phyloP scores from a whole-genome alignment of 2,329 filamentous ascomycete species.

The Blastomyces emzantsi region DNA sequence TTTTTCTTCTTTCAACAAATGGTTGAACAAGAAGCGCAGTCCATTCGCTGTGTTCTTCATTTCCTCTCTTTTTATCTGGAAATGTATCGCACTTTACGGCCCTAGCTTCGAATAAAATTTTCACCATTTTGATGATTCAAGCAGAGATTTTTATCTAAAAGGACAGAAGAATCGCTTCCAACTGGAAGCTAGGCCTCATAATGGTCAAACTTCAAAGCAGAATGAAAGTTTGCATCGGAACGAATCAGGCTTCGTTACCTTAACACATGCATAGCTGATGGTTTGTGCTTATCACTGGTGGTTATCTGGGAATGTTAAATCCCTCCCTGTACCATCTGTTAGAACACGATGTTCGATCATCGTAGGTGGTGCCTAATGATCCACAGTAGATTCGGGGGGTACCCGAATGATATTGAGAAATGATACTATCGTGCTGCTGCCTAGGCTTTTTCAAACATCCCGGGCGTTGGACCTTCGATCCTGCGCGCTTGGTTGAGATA shows the following conservation, averaged over 20 bases:
- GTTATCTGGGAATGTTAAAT: not conserved
- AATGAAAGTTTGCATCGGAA: not conserved
- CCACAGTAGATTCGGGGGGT: not conserved
- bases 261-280: not conserved
- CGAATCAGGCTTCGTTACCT: not conserved
- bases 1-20: not conserved
- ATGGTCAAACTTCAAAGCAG: not conserved
- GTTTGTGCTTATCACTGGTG: not conserved
- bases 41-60: not conserved
- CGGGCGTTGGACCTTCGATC: not conserved
- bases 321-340: not conserved
- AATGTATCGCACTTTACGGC: not conserved
- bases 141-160: not conserved
- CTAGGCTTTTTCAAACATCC: not conserved
- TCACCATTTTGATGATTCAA: not conserved
- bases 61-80: not conserved
- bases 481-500: not conserved
- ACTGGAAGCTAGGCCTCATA: not conserved
- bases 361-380: not conserved
- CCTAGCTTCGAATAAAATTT: not conserved
- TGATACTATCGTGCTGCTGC: not conserved
- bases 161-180: not conserved
- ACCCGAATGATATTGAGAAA: not conserved
- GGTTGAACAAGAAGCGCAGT: not conserved
- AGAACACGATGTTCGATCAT: not conserved